Evolutionary conservation across 148 eudicot genomes (phyloP).

Genomic region (Hydrangea macrophylla): DNA sequence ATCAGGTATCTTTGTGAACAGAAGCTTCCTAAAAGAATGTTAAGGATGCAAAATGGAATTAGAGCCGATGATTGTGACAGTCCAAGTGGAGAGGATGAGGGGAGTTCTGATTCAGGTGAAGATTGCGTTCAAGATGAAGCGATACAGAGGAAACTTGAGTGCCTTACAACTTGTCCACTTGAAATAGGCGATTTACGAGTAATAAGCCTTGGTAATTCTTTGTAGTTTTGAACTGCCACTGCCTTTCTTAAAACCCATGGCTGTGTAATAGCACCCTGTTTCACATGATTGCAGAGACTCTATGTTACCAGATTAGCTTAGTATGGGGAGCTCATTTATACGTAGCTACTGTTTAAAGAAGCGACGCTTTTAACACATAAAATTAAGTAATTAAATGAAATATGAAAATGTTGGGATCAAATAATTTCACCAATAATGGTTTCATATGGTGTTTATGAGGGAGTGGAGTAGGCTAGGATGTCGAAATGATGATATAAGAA

Average conservation of each 20-base stretch:
- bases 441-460: no score
- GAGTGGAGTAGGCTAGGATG: no score
- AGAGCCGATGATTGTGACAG: slow-evolving; percentile 28
- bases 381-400: neutral
- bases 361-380: neutral
- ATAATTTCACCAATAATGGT: neutral
- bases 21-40: slow-evolving; percentile 81
- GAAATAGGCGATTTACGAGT: slow-evolving; percentile 48
- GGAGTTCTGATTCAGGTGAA: slow-evolving; percentile 32
- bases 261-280: neutral
- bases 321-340: neutral
- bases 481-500: no score
- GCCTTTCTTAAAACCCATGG: neutral
- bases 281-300: neutral
- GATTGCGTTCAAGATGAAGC: slow-evolving; percentile 35
- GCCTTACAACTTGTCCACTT: slow-evolving; percentile 33
- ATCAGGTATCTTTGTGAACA: slow-evolving; percentile 82
- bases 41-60: slow-evolving; percentile 48
- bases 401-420: neutral
- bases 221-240: neutral
- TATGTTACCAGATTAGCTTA: neutral
- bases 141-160: slow-evolving; percentile 25
- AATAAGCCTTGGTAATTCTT: slow-evolving; percentile 45
- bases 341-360: neutral
- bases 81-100: slow-evolving; percentile 39